Conservation (phyloP, 345 rosid species). For the Physaria fendleri region DNA sequence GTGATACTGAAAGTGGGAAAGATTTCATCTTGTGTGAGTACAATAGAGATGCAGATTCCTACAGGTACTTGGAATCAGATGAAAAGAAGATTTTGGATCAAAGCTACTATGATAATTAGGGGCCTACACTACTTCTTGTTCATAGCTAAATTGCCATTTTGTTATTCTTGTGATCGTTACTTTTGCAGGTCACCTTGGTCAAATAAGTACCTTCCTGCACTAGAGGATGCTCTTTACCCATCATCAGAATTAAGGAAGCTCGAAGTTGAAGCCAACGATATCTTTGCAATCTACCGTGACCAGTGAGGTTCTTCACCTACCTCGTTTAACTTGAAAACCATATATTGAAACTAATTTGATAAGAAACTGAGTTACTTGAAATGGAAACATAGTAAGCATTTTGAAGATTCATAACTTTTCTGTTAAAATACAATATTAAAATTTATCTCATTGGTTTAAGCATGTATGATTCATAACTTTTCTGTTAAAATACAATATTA, state of each 20-base stretch:
- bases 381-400: not conserved
- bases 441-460: not conserved
- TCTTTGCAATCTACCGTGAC: conserved; percentile 89
- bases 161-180: not conserved
- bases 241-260: conserved; percentile 75
- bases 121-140: not conserved
- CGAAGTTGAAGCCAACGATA: conserved; percentile 85
- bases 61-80: conserved; percentile 43
- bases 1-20: conserved; percentile 60
- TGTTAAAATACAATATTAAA: too few species aligned
- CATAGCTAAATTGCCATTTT: not conserved
- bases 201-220: conserved; percentile 63
- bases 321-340: conserved; percentile 36
- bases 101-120: not conserved
- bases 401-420: too few species aligned
- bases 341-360: not conserved
- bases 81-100: not conserved
- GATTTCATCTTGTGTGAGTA: conserved; percentile 93
- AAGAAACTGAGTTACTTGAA: not conserved
- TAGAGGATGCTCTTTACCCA: conserved; percentile 80
- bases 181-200: conserved; percentile 90
- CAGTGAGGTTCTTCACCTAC: conserved; percentile 98
- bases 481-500: too few species aligned
- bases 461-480: not conserved
- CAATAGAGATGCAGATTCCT: conserved; percentile 96